Evolutionary conservation across 495 filamentous ascomycete species (phyloP), one percentile per base, ranked within the genome.

Genomic region (Penicillium psychrofluorescens): DNA sequence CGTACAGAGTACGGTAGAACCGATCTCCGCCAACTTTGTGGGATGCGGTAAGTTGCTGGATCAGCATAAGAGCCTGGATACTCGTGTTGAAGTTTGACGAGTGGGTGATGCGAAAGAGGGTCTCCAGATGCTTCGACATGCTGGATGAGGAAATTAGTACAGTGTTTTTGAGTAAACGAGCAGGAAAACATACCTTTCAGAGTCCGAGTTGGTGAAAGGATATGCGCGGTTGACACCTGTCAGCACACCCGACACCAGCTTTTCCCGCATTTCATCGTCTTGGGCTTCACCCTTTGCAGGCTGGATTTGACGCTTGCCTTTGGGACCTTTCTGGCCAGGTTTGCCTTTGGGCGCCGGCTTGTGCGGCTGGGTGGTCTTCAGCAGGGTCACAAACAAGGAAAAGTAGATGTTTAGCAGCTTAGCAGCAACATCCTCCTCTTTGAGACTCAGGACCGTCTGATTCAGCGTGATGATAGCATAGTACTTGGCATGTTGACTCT

Each of bases 51-150:
- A 98, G 77, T 61, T 97, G 94, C 60, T 96, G 92, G 48, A 98
- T 92, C 42, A 98, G 71, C 81, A 95, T 87, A 44, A 98, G 70
- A 30, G 92, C 92, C 62, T 97, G 92, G 28, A 98, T 86, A 57
- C 88, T 90, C 7, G 94, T 98, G 68, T 96, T 97, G 73, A 98
- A 97, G 59, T 97, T 98, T 10, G 92, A 88, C 0, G 92, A 96
- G 62, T 98, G 91, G 1, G 92, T 94, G 49, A 98, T 90, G 51
- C 79, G 78, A 74, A 96, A 98, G 29, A 98, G 71, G 4, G 90
- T 95, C 58, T 96, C 86, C 45, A 97, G 77, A 49, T 97, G 90
- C 45, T 83, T 84, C 49, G 91, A 85, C 44, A 96, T 76, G 29
- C 77, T 80, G 41, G n/a, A 56, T 14, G 36, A 44, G 33, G 41